These are phyloP conservation scores for Mucor mucedo DNA, from an alignment of 371 early-diverging fungal species.

Conservation along the genomic window DNA sequence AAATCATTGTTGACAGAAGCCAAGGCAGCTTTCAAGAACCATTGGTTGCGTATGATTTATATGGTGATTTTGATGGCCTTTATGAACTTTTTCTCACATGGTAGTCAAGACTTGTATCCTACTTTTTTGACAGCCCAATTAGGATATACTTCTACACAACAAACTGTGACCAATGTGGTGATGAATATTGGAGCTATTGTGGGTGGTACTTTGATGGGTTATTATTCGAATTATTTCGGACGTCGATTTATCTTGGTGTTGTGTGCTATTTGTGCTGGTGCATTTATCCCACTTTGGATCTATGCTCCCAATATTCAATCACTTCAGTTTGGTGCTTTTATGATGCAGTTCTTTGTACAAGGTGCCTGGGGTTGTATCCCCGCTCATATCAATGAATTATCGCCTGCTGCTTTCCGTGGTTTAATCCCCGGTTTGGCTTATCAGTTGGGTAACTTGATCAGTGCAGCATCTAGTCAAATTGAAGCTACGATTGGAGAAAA, in stretches of 20 bases:
- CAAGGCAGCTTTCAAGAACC: slow-evolving; percentile 50
- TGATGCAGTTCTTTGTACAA: slow-evolving; percentile 68
- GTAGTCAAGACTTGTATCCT: slow-evolving; percentile 76
- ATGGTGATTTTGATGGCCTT: slow-evolving; percentile 64
- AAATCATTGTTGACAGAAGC: slow-evolving; percentile 47
- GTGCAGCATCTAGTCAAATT: slow-evolving; percentile 70
- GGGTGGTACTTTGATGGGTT: slow-evolving; percentile 70
- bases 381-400: slow-evolving; percentile 70
- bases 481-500: slow-evolving; percentile 68
- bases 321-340: slow-evolving; percentile 64
- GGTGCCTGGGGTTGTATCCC: slow-evolving; percentile 77
- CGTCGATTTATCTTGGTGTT: slow-evolving; percentile 59
- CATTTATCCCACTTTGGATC: slow-evolving; percentile 72
- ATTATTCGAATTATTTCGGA: slow-evolving; percentile 70
- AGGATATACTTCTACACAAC: slow-evolving; percentile 54
- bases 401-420: slow-evolving; percentile 68
- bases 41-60: slow-evolving; percentile 67
- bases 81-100: slow-evolving; percentile 74
- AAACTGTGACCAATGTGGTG: slow-evolving; percentile 65
- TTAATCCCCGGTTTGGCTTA: slow-evolving; percentile 73
- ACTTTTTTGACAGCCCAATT: slow-evolving; percentile 66
- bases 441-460: slow-evolving; percentile 74
- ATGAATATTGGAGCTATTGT: slow-evolving; percentile 72
- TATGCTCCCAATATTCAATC: slow-evolving; percentile 51
- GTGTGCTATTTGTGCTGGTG: slow-evolving; percentile 57